Percentiles rank a stretch among this genome's conserved stretches.
phyloP scores from a whole-genome alignment of 768 basidiomycete genomes.

The Coprinopsis marcescibilis region DNA sequence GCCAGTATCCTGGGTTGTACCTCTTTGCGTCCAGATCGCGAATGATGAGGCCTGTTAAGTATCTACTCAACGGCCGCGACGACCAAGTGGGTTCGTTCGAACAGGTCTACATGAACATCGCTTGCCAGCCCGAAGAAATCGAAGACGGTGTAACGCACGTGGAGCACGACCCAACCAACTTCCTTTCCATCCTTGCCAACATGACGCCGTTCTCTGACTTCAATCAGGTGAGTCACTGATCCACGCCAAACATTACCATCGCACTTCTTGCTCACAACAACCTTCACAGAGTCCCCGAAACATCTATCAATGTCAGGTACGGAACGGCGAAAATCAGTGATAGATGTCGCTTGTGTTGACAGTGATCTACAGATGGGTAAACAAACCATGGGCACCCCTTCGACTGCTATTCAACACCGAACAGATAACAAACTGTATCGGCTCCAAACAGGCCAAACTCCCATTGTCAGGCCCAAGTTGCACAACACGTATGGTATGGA shows the following conservation, averaged over 20 bases:
- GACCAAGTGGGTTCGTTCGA: constrained; percentile 96
- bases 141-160: constrained; percentile 76
- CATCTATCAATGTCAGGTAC: constrained; percentile 89
- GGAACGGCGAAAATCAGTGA: background rate
- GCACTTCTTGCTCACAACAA: constrained; percentile 14
- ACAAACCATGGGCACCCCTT: constrained; percentile 99
- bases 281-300: constrained; percentile 73
- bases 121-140: constrained; percentile 84
- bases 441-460: constrained; percentile 91
- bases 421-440: constrained; percentile 99
- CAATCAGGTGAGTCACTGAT: constrained; percentile 88
- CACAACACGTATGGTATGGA: constrained; percentile 98
- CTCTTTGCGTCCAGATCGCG: constrained; percentile 81
- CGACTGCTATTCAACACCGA: constrained; percentile 83
- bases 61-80: constrained; percentile 74
- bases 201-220: constrained; percentile 99
- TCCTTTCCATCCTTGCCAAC: constrained; percentile 94
- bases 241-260: too few species aligned
- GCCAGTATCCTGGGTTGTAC: constrained; percentile 95
- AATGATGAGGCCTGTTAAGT: constrained; percentile 99
- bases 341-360: constrained; percentile 7
- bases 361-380: constrained; percentile 83
- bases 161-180: constrained; percentile 91
- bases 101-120: constrained; percentile 99
- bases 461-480: constrained; percentile 85